A percentile compares a stretch with the other conserved stretches of the same genome.
Conservation (phyloP, 208 protist species). For the Crithidia sp. region DNA sequence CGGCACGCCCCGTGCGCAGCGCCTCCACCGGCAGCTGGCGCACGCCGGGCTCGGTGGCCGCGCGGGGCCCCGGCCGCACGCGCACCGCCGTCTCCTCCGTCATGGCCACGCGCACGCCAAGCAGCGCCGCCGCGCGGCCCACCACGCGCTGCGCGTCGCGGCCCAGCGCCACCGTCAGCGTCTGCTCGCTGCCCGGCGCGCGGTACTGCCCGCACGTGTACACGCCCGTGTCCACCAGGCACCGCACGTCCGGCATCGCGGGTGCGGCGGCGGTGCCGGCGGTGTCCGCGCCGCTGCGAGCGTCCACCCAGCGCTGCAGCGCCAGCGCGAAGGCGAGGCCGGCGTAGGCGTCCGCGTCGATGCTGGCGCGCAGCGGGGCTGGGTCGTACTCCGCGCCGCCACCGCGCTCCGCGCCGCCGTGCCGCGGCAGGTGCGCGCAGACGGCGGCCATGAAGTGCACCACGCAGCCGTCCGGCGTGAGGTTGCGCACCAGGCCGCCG, state of each 20-base stretch:
- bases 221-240: slow-evolving; percentile 30
- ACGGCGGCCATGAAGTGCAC: neutral
- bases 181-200: slow-evolving; percentile 17
- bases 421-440: neutral
- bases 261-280: neutral
- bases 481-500: neutral
- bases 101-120: slow-evolving; percentile 31
- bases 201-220: slow-evolving; percentile 26
- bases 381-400: neutral
- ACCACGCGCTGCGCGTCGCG: slow-evolving; percentile 34
- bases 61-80: slow-evolving; percentile 12
- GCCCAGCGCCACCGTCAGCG: slow-evolving; percentile 28
- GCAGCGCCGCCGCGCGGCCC: slow-evolving; percentile 18
- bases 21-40: slow-evolving; percentile 39
- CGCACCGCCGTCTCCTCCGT: slow-evolving; percentile 46
- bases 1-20: slow-evolving; percentile 10
- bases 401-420: slow-evolving; percentile 4
- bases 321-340: slow-evolving; percentile 17
- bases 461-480: neutral
- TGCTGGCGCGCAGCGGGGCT: too few species aligned
- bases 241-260: slow-evolving; percentile 14
- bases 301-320: slow-evolving; percentile 22
- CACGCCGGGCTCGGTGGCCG: neutral
- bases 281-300: neutral
- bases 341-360: neutral